A percentile compares a stretch with the other conserved stretches of the same genome.
Evolutionary conservation across 2,329 filamentous ascomycete species (phyloP).

Genomic region (Phaeosphaeria sp.): DNA sequence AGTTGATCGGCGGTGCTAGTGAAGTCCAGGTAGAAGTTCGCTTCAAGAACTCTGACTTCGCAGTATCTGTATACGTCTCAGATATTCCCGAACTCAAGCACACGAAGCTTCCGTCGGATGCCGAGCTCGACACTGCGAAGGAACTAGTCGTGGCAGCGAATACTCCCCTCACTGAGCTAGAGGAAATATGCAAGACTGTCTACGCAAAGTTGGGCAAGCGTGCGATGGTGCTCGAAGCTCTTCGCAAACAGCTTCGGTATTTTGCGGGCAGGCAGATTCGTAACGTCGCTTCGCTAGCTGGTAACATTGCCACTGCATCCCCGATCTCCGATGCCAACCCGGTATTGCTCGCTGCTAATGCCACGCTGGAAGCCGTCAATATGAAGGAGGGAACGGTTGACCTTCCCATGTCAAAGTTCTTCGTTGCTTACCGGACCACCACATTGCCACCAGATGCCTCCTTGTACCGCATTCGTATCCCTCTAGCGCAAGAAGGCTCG

Average conservation of each 20-base stretch:
- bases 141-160: slow-evolving; percentile 84
- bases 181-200: slow-evolving; percentile 79
- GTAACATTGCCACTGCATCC: slow-evolving; percentile 90
- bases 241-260: slow-evolving; percentile 94
- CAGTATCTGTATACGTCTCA: slow-evolving; percentile 86
- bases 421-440: slow-evolving; percentile 86
- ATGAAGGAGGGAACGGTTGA: slow-evolving; percentile 66
- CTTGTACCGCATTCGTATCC: slow-evolving; percentile 82
- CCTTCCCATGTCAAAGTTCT: slow-evolving; percentile 81
- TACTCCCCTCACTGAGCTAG: slow-evolving; percentile 86
- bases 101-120: slow-evolving; percentile 51
- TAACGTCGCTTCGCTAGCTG: slow-evolving; percentile 92
- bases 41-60: slow-evolving; percentile 92
- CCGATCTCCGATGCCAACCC: slow-evolving; percentile 96
- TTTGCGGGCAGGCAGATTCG: slow-evolving; percentile 94
- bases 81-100: slow-evolving; percentile 86
- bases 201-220: slow-evolving; percentile 55
- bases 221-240: slow-evolving; percentile 56
- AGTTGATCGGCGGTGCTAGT: slow-evolving; percentile 92
- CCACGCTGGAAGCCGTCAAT: slow-evolving; percentile 77
- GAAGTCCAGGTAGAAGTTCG: slow-evolving; percentile 98
- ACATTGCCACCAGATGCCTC: slow-evolving; percentile 79
- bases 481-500: slow-evolving; percentile 67
- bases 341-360: slow-evolving; percentile 84
- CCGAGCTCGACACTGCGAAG: slow-evolving; percentile 32